These are phyloP conservation scores for Tilletia walkeri DNA, from an alignment of 1,284 basidiomycete species.

Conservation along the genomic window DNA sequence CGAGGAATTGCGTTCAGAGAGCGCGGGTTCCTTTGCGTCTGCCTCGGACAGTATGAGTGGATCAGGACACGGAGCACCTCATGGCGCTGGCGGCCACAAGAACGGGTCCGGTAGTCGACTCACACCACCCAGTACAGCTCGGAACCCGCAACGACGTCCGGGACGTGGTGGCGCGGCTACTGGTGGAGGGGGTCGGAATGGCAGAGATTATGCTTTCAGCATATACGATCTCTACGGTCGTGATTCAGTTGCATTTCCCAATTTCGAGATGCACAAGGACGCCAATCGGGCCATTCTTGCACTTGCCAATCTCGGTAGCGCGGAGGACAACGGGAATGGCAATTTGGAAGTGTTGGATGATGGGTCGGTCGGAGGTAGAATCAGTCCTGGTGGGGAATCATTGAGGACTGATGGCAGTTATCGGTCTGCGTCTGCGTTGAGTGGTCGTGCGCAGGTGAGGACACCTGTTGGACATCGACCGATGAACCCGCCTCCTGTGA, in stretches of 20 bases:
- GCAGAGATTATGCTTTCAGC: slow-evolving; percentile 45
- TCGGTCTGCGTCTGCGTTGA: neutral
- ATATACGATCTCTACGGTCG: slow-evolving; percentile 53
- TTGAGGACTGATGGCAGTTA: neutral
- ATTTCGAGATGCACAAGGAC: slow-evolving; percentile 38
- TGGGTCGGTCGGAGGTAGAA: neutral
- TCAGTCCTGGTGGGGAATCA: slow-evolving; percentile 1
- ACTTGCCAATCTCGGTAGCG: neutral
- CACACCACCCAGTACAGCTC: neutral
- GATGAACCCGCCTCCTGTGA: slow-evolving; percentile 10
- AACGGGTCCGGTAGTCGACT: neutral
- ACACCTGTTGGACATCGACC: neutral
- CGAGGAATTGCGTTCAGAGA: slow-evolving; percentile 9
- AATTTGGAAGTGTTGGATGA: neutral
- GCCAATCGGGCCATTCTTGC: slow-evolving; percentile 14
- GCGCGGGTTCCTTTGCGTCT: neutral
- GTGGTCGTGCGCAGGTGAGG: neutral
- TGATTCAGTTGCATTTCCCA: slow-evolving; percentile 51
- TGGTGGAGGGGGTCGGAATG: slow-evolving; percentile 17
- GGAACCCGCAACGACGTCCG: neutral
- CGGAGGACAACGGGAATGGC: neutral
- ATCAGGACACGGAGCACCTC: neutral
- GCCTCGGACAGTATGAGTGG: slow-evolving; percentile 1
- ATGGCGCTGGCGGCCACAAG: neutral
- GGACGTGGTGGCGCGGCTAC: slow-evolving; percentile 1